These are phyloP conservation scores for Leucocoprinus birnbaumii DNA, from an alignment of 768 basidiomycete genomes.

Conservation along the genomic window DNA sequence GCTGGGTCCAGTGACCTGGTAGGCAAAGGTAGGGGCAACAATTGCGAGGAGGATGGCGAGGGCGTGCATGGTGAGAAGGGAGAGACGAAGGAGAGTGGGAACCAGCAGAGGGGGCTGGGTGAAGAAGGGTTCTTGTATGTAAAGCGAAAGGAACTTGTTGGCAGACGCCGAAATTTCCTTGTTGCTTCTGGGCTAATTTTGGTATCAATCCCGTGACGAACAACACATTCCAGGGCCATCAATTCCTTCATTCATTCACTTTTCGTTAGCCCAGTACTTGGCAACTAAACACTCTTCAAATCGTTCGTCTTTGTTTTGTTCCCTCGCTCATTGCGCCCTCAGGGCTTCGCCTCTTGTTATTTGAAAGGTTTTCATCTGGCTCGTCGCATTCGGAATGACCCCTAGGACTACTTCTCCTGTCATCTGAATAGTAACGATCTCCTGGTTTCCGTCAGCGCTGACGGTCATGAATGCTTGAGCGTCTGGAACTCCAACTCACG, in stretches of 20 bases:
- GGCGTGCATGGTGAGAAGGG: constrained; percentile 40
- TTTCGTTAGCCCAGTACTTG: no score
- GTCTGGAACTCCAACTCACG: no score
- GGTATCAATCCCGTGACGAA: not conserved
- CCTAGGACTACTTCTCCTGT: no score
- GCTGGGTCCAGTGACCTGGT: constrained; percentile 54
- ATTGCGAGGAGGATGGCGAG: constrained; percentile 39
- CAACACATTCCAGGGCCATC: not conserved
- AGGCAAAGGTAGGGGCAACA: constrained; percentile 59
- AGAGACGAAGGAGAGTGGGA: constrained; percentile 13
- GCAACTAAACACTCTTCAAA: no score
- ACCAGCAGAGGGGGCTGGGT: constrained; percentile 14
- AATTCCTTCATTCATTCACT: not conserved
- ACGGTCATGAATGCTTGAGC: no score
- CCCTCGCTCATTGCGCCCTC: not conserved
- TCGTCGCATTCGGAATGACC: no score
- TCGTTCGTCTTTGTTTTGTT: no score
- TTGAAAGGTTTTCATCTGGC: not conserved
- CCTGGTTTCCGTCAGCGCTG: no score
- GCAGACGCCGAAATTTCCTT: not conserved
- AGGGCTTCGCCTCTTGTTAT: not conserved
- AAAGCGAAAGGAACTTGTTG: constrained; percentile 9
- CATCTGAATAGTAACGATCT: no score
- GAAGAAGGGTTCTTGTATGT: constrained; percentile 18
- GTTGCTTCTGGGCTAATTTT: not conserved